These are phyloP conservation scores for Erigeron philadelphicus DNA, from an alignment of 140 eudicot species.

Conservation along the genomic window DNA sequence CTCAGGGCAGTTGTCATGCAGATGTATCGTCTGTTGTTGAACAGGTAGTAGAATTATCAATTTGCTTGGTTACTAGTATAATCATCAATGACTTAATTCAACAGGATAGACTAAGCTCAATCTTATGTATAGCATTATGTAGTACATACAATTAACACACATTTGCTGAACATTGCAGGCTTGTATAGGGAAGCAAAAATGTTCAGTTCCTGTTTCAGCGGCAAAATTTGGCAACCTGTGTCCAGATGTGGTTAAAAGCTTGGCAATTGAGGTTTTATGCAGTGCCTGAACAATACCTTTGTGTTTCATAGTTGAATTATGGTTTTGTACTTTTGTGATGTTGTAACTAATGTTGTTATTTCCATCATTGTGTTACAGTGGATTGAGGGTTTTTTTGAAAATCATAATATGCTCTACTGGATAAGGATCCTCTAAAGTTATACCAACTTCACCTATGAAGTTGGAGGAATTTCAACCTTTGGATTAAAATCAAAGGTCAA, in stretches of 20 bases:
- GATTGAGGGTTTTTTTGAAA: too few relatives aligned
- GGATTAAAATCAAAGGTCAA: too few relatives aligned
- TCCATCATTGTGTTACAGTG: too few relatives aligned
- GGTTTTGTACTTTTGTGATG: not conserved
- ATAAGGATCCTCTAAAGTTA: too few relatives aligned
- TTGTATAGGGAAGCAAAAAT: not conserved
- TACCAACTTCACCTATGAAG: too few relatives aligned
- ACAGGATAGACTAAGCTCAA: conserved; percentile 1
- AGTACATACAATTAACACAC: not conserved
- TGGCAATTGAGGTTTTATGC: not conserved
- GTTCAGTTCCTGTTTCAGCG: not conserved
- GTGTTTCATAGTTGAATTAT: not conserved
- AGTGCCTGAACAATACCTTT: not conserved
- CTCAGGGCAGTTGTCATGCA: conserved; percentile 47
- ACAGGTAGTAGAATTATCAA: conserved; percentile 36
- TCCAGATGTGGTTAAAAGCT: not conserved
- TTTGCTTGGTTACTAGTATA: not conserved
- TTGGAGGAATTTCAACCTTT: too few relatives aligned
- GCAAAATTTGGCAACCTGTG: not conserved
- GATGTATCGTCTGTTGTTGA: conserved; percentile 39
- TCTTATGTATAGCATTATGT: not conserved
- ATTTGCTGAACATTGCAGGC: not conserved
- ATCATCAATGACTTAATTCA: not conserved
- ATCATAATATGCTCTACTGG: too few relatives aligned
- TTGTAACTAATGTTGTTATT: not conserved